phyloP scores from a whole-genome alignment of 495 filamentous ascomycete species.

The Rostrohypoxylon terebratum region DNA sequence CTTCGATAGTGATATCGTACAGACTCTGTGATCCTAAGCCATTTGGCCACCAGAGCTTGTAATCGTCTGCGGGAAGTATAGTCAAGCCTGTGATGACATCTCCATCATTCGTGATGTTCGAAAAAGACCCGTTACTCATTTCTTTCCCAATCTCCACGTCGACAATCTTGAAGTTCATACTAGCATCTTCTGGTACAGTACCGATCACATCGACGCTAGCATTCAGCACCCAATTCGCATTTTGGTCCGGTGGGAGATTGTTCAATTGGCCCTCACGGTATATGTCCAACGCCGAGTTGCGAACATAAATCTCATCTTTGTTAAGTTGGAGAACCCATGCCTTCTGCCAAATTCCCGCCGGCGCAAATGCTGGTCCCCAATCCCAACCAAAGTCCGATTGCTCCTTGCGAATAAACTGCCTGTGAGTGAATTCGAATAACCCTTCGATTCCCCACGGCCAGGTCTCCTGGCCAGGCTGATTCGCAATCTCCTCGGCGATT shows the following conservation, averaged over 20 bases:
- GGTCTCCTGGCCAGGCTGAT: conserved; percentile 64
- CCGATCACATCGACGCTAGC: conserved; percentile 75
- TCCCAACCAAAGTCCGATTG: conserved; percentile 80
- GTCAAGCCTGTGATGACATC: conserved; percentile 65
- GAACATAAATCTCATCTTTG: conserved; percentile 59
- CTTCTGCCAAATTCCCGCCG: conserved; percentile 74
- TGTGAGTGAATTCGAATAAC: conserved; percentile 66
- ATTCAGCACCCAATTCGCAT: conserved; percentile 74
- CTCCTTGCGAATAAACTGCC: conserved; percentile 75
- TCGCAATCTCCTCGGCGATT: conserved; percentile 62
- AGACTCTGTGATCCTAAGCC: conserved; percentile 70
- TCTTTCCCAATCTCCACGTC: conserved; percentile 61
- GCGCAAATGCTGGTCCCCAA: conserved; percentile 75
- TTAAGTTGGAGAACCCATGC: conserved; percentile 69
- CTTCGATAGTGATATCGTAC: conserved; percentile 67
- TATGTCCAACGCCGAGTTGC: conserved; percentile 71
- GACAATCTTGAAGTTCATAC: conserved; percentile 65
- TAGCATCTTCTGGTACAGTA: conserved; percentile 59
- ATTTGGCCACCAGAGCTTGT: conserved; percentile 73
- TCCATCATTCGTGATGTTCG: conserved; percentile 58
- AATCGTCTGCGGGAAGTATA: conserved; percentile 57
- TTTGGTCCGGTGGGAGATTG: conserved; percentile 69
- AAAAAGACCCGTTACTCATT: conserved; percentile 58
- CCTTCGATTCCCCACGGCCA: conserved; percentile 63
- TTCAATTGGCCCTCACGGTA: conserved; percentile 71